Evolutionary conservation across 441 rosid species (phyloP).

Genomic region (Pelargonium hybrid): DNA sequence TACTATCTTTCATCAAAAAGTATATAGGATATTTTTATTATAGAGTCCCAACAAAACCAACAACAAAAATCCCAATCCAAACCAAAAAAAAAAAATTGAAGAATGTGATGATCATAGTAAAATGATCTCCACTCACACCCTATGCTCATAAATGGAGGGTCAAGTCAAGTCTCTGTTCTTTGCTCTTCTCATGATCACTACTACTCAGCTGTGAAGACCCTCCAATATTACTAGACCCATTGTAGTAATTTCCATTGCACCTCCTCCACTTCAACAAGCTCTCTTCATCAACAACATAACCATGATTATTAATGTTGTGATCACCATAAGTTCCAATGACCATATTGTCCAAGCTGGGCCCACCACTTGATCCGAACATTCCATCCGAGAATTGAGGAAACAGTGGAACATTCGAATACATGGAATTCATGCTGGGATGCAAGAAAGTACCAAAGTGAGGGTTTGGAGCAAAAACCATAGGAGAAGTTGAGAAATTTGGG

Average conservation of each 20-base stretch:
- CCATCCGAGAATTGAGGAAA: conserved; percentile 22
- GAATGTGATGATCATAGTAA: no score
- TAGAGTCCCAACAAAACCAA: no score
- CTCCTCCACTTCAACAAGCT: conserved; percentile 36
- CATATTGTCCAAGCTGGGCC: conserved; percentile 28
- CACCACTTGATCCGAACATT: conserved; percentile 28
- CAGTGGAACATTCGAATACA: no score
- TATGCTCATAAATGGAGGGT: conserved; percentile 57
- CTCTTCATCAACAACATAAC: conserved; percentile 21
- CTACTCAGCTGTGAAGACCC: conserved; percentile 17
- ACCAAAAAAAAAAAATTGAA: no score
- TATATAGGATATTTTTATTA: no score
- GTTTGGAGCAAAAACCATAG: conserved; percentile 27
- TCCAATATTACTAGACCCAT: conserved; percentile 9
- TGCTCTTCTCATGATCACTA: conserved; percentile 17
- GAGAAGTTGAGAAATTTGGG: conserved; percentile 22
- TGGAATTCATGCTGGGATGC: no score
- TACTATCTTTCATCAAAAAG: no score
- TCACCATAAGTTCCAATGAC: conserved; percentile 14
- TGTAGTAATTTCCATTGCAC: conserved; percentile 1
- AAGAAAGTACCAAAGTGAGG: conserved; percentile 10
- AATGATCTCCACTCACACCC: no score
- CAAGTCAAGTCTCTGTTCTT: conserved; percentile 53
- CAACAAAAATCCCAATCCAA: no score
- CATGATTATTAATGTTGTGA: conserved; percentile 8